A percentile compares a stretch with the other conserved stretches of the same genome.
Evolutionary conservation across 257 asterid species (phyloP).

Genomic region (Echium plantagineum): DNA sequence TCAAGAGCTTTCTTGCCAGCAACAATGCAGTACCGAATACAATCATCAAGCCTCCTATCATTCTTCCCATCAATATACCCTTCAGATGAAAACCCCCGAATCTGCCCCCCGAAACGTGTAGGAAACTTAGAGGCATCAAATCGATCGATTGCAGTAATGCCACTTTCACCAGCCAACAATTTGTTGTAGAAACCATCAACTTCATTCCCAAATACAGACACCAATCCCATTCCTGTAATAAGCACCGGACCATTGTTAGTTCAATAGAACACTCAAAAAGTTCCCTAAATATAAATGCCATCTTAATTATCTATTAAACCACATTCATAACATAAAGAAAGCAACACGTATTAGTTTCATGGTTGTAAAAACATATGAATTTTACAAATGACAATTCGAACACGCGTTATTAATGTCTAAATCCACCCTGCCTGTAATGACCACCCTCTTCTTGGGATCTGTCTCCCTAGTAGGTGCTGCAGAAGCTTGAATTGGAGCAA

Average conservation of each 20-base stretch:
- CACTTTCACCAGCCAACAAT: constrained; percentile 36
- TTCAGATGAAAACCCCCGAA: constrained; percentile 27
- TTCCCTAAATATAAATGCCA: too few species aligned
- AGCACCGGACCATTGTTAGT: too few species aligned
- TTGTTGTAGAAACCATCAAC: constrained; percentile 31
- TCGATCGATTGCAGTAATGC: constrained; percentile 28
- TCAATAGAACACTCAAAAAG: too few species aligned
- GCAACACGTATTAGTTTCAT: too few species aligned
- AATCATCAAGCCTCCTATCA: constrained; percentile 32
- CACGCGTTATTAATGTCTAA: too few species aligned
- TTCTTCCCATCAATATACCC: constrained; percentile 40
- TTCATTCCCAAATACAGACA: constrained; percentile 39
- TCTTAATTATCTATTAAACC: too few species aligned
- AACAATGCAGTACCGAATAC: constrained; percentile 37
- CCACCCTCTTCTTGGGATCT: constrained; percentile 36
- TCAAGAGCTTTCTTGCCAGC: constrained; percentile 35
- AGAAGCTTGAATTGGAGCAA: constrained; percentile 17
- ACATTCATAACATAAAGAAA: too few species aligned
- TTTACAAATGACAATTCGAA: too few species aligned
- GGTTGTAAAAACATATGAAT: too few species aligned
- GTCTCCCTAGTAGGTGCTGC: constrained; percentile 33
- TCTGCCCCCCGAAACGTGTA: constrained; percentile 34
- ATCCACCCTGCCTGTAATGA: constrained; percentile 19
- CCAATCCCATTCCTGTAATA: constrained; percentile 42
- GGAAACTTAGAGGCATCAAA: constrained; percentile 34